phyloP scores from a whole-genome alignment of 306 rosid species.

The Hippophae rhamnoides region DNA sequence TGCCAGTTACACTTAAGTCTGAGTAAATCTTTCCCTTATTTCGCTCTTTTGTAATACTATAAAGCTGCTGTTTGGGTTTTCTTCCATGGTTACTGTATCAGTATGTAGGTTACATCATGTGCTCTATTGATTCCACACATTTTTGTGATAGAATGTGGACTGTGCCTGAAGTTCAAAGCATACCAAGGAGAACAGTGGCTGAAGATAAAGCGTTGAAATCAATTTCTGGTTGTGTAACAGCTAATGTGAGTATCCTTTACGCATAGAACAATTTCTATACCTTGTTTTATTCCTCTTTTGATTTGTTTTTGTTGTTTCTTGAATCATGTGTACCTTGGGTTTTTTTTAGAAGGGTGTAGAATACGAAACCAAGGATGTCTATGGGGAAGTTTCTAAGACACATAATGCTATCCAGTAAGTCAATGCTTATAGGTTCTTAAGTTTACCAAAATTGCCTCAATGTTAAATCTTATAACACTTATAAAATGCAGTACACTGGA shows the following conservation, averaged over 20 bases:
- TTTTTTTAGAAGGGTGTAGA: conserved; percentile 28
- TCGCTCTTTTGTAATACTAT: too few species aligned
- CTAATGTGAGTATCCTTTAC: conserved; percentile 24
- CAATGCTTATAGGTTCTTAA: not conserved
- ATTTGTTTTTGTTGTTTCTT: not conserved
- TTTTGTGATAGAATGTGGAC: conserved; percentile 29
- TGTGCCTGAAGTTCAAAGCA: conserved; percentile 35
- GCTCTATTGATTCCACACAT: not conserved
- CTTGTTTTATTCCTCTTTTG: not conserved
- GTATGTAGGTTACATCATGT: too few species aligned
- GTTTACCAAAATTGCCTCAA: not conserved
- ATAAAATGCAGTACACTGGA: conserved; percentile 36
- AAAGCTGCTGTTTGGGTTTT: too few species aligned
- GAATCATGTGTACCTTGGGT: not conserved
- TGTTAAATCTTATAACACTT: conserved; percentile 11
- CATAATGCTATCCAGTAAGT: conserved; percentile 45
- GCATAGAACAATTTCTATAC: not conserved
- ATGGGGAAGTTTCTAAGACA: conserved; percentile 41
- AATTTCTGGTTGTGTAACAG: conserved; percentile 32
- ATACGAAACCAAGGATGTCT: conserved; percentile 25
- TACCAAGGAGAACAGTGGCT: conserved; percentile 22
- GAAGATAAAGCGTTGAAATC: conserved; percentile 25
- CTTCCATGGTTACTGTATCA: too few species aligned
- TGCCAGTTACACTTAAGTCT: too few species aligned
- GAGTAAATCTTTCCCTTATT: too few species aligned